Base-by-base conservation (phyloP, 768 basidiomycete species). In the Pleurotus sapidus region DNA sequence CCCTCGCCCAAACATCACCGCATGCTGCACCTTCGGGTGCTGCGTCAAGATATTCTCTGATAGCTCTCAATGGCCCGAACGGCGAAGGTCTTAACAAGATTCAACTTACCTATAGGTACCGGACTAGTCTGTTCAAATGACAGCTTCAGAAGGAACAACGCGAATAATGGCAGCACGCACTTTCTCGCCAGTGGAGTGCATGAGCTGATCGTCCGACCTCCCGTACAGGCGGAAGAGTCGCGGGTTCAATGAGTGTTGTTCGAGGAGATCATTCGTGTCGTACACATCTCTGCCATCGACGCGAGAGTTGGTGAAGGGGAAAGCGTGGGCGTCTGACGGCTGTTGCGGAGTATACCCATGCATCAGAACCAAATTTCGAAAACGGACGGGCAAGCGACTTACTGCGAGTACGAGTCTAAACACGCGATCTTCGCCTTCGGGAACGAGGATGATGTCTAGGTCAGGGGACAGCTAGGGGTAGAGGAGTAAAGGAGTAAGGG, bases 141-240 rank as follows among this genome's bases (percentile, higher is more conserved):
- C 3, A 12, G n/a, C 18, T 12, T n/a, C 15, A 49, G 14, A 39
- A n/a, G 37, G 47, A 20, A 20, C 20, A 20, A 20, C 20, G n/a
- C 8, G 11, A 45, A 17, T 45, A 34, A n/a, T 23, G 49, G 23
- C 38, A 63, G 45, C 25, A 55, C 59, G 18, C 23, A 73, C 76
- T 68, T 77, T 76, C 61, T 78, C 75, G 8, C 76, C 77, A 15
- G 68, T 77, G 2, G 68, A 71, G 30, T 76, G 70, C 62, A 77
- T 71, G 54, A 79, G 76, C 57, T 77, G 77, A 53, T 80, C 78
- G 55, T 80, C 77, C 14, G 56, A 57, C 5, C 73, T 63, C 2
- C 74, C 75, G 42, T 54, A 58, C 38, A 82, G 62, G 51, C 62
- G 71, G 69, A 67, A 79, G 4, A 72, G 17, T 1, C 70, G 63